phyloP scores from a whole-genome alignment of 495 filamentous ascomycete genomes.

The Pyronema omphalodes region DNA sequence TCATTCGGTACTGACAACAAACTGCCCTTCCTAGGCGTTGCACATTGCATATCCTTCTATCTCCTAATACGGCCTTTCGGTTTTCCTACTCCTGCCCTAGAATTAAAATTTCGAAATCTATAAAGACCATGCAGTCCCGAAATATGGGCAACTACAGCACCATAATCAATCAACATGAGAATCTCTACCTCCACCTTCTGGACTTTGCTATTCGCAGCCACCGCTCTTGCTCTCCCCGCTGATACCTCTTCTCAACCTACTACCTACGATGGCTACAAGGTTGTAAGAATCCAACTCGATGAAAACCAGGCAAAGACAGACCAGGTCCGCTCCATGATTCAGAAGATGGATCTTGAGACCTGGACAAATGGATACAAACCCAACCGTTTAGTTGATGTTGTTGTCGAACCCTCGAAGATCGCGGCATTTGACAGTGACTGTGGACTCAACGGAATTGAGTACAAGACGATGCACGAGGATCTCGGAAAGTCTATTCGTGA shows the following conservation, averaged over 20 bases:
- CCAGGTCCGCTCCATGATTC: conserved; percentile 2
- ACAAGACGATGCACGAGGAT: conserved; percentile 29
- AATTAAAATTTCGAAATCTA: too few relatives aligned
- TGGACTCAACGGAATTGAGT: conserved; percentile 3
- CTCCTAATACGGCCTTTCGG: too few relatives aligned
- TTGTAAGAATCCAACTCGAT: conserved; percentile 29
- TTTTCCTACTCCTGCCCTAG: too few relatives aligned
- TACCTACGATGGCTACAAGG: conserved; percentile 21
- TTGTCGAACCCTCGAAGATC: conserved; percentile 27
- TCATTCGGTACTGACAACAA: too few relatives aligned
- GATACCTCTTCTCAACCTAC: neutral
- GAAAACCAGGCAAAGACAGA: conserved; percentile 9
- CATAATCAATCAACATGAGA: neutral
- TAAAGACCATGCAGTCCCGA: too few relatives aligned
- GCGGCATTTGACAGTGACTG: conserved; percentile 15
- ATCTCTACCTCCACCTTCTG: neutral
- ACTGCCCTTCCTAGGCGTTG: too few relatives aligned
- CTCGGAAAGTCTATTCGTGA: conserved; percentile 28
- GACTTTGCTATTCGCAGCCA: neutral
- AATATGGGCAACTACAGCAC: too few relatives aligned
- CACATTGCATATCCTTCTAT: too few relatives aligned
- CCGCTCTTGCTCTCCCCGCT: conserved; percentile 5
- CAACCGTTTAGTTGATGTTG: conserved; percentile 26
- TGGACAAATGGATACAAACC: conserved; percentile 14
- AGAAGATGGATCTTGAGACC: conserved; percentile 5